phyloP scores from a whole-genome alignment of 495 filamentous ascomycete genomes.

The Acidiella bohemica region DNA sequence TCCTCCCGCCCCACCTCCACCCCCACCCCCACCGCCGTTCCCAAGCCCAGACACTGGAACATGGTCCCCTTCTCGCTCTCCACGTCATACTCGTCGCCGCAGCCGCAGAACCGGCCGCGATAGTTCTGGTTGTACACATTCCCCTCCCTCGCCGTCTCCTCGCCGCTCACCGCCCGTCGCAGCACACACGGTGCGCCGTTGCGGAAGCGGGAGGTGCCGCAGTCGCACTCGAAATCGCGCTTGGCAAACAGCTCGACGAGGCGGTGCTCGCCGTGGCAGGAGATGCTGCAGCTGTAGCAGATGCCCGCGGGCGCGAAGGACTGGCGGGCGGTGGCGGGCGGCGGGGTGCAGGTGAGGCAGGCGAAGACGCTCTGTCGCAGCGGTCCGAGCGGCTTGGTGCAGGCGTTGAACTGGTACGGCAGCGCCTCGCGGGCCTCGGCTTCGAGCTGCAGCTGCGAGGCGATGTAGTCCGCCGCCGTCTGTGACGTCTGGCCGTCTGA shows the following conservation, averaged over 20 bases:
- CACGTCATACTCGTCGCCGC: constrained; percentile 71
- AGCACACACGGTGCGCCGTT: constrained; percentile 56
- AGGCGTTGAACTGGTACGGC: constrained; percentile 88
- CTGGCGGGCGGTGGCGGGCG: constrained; percentile 44
- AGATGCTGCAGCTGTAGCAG: constrained; percentile 92
- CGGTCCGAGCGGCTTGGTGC: constrained; percentile 74
- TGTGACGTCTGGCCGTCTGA: too few species aligned
- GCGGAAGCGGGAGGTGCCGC: constrained; percentile 73
- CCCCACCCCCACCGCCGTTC: too few species aligned
- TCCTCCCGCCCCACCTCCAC: too few species aligned
- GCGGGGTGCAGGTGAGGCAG: constrained; percentile 85
- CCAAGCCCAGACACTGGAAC: constrained; percentile 92
- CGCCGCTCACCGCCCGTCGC: constrained; percentile 57
- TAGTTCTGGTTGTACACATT: constrained; percentile 96
- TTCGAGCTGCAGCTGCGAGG: constrained; percentile 79
- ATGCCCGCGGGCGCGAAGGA: constrained; percentile 67
- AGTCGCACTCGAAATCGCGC: constrained; percentile 92
- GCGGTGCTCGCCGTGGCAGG: constrained; percentile 89
- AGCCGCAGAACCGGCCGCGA: constrained; percentile 82
- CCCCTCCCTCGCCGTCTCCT: constrained; percentile 51
- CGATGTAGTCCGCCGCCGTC: constrained; percentile 86
- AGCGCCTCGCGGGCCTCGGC: constrained; percentile 87
- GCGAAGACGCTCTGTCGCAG: constrained; percentile 79
- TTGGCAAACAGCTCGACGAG: constrained; percentile 95
- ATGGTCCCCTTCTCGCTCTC: constrained; percentile 89